These are phyloP conservation scores for Erodium chrysanthum DNA, from an alignment of 441 rosid genomes.

Conservation along the genomic window DNA sequence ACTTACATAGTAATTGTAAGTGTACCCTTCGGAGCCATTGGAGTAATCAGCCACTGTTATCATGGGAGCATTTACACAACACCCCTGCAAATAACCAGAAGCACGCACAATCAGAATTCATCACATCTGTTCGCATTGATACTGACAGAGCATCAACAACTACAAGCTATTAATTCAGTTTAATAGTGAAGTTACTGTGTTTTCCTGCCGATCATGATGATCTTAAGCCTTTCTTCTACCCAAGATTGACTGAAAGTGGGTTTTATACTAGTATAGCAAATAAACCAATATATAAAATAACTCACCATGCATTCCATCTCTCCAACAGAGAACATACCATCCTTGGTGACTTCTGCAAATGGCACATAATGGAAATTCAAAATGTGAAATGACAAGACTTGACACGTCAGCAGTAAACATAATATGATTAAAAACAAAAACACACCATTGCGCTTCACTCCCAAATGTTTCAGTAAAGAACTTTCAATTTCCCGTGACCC, in stretches of 20 bases:
- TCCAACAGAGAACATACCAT: conserved; percentile 95
- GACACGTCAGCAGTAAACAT: not conserved
- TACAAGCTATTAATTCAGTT: too few species aligned
- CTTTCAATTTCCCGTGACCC: conserved; percentile 90
- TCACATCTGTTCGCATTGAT: too few species aligned
- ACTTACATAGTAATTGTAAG: conserved; percentile 83
- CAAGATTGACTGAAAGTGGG: conserved; percentile 8
- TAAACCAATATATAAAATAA: conserved; percentile 15
- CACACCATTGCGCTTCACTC: conserved; percentile 91
- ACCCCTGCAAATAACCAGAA: conserved; percentile 54
- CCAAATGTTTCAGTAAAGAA: conserved; percentile 78
- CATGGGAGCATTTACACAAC: conserved; percentile 99
- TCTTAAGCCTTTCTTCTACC: not conserved
- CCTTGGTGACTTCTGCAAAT: conserved; percentile 82
- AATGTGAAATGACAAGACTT: conserved; percentile 12
- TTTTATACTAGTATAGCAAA: not conserved
- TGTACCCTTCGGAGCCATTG: conserved; percentile 89
- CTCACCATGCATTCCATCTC: conserved; percentile 99
- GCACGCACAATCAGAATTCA: not conserved
- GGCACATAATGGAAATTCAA: conserved; percentile 15
- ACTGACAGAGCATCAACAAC: too few species aligned
- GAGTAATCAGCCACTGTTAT: conserved; percentile 96
- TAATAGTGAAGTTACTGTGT: too few species aligned
- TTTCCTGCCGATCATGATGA: not conserved
- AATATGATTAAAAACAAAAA: not conserved